Base-by-base conservation (phyloP, 306 rosid species). In the Prunus dulcis region DNA sequence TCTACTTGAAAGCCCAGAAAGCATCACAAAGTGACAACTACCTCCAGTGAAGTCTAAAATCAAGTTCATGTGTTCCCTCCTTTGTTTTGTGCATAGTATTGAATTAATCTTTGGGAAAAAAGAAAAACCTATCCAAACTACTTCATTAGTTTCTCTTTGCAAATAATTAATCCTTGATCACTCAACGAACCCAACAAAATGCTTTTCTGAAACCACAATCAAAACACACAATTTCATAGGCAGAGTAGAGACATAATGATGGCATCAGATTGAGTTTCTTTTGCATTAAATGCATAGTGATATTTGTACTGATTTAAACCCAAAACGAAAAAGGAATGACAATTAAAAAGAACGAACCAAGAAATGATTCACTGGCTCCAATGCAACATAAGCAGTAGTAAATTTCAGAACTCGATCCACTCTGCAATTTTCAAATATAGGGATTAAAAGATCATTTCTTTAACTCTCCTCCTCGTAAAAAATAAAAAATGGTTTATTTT, bases 391-490 rank as follows among this genome's bases (percentile, higher is more conserved):
- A 12, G 83, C 5, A 63, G 78, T 76, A 38, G 86, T 74, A 69
- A 84, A 75, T 67, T 86, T 90, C 75, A 90, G 82, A 73, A 89
- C 17, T 63, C 78, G 86, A n/a, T 87, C 86, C 49, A 86, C 79
- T 84, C 97, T 89, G 84, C 84, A 78, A 77, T 34, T 34, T 34
- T 0, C 8, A 67, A 23, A 62, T 9, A 49, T 5, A 34, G 8
- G 12, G 14, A 45, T 23, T 46, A 30, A 43, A 65, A 38, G 12
- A 4, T 34, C 25, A 19, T 65, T 6, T 32, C 17, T 63, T 63
- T 28, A 63, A 14, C 65, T 61, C 34, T 25, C 41, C n/a, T 64
- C 22, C 6, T 52, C 18, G 0, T 17, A 18, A 15, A 18, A 18
- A 38, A 34, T 27, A 0, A 46, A 46, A 46, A 46, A 46, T 1